phyloP scores from a whole-genome alignment of 805 yeast genomes.

The Blastobotrys chiropterorum region DNA sequence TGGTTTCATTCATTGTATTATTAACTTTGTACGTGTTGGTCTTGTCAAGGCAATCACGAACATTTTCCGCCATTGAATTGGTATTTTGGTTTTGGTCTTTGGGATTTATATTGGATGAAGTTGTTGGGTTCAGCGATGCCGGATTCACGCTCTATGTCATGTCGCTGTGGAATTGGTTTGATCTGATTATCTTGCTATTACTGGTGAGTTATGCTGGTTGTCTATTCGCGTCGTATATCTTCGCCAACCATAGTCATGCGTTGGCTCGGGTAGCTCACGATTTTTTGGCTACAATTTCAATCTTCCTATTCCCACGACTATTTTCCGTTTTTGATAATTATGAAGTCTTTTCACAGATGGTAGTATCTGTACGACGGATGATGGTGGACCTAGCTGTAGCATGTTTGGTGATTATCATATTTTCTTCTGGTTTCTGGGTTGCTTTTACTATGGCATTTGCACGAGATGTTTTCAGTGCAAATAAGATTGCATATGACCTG shows the following conservation, averaged over 20 bases:
- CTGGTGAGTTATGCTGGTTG: constrained; percentile 31
- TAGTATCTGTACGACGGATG: constrained; percentile 47
- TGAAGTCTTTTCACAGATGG: constrained; percentile 46
- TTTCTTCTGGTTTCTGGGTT: constrained; percentile 50
- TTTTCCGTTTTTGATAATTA: constrained; percentile 46
- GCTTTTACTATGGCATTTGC: constrained; percentile 46
- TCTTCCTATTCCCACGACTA: constrained; percentile 44
- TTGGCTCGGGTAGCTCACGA: constrained; percentile 22
- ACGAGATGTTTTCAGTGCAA: constrained; percentile 35
- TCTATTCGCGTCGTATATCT: constrained; percentile 1
- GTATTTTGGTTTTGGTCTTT: constrained; percentile 41
- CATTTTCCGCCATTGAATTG: constrained; percentile 28
- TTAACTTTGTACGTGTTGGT: constrained; percentile 28
- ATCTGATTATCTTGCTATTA: constrained; percentile 37
- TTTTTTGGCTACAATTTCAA: constrained; percentile 37
- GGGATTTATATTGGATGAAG: constrained; percentile 43
- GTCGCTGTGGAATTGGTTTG: constrained; percentile 50
- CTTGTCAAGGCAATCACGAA: constrained; percentile 16
- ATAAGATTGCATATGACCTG: constrained; percentile 45
- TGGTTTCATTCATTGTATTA: constrained; percentile 28
- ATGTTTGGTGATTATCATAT: constrained; percentile 42
- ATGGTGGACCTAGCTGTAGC: constrained; percentile 44
- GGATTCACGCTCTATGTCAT: constrained; percentile 42
- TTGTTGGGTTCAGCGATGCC: constrained; percentile 38
- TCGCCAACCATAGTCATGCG: not conserved